A percentile compares a stretch with the other conserved stretches of the same genome.
These are phyloP conservation scores for Pharus latifolius DNA, from an alignment of 176 grass and related monocot genomes.

Conservation along the genomic window DNA sequence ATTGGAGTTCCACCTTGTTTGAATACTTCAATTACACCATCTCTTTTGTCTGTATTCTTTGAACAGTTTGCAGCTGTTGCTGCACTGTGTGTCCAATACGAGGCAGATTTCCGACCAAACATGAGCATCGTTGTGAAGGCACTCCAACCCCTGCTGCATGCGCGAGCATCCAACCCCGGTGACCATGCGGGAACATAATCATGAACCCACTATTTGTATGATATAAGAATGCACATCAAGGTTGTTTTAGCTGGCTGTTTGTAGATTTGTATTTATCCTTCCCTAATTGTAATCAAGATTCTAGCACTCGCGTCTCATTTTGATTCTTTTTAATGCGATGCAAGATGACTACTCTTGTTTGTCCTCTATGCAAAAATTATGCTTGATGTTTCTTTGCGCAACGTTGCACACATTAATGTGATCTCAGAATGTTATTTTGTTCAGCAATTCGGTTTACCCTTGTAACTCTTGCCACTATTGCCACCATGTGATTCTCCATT, in stretches of 20 bases:
- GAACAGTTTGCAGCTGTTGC: constrained; percentile 43
- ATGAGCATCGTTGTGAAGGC: constrained; percentile 57
- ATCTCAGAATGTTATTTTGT: background rate
- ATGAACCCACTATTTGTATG: background rate
- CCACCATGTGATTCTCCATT: background rate
- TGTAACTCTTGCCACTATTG: no score
- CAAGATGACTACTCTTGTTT: background rate
- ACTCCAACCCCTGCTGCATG: constrained; percentile 35
- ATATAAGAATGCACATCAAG: no score
- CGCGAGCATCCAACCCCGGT: constrained; percentile 28
- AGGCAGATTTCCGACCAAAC: constrained; percentile 48
- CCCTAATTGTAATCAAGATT: background rate
- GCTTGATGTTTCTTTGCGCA: background rate
- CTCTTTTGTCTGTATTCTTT: background rate
- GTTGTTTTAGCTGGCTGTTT: background rate
- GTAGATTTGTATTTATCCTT: background rate
- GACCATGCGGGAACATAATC: constrained; percentile 18
- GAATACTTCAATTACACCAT: background rate
- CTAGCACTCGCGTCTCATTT: background rate
- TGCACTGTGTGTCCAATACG: constrained; percentile 44
- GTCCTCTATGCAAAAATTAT: no score
- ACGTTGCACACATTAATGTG: background rate
- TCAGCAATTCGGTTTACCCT: background rate
- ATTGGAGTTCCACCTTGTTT: no score
- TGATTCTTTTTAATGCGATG: background rate